Evolutionary conservation across 768 basidiomycete genomes (phyloP).

Genomic region (Mycena leptocephala): DNA sequence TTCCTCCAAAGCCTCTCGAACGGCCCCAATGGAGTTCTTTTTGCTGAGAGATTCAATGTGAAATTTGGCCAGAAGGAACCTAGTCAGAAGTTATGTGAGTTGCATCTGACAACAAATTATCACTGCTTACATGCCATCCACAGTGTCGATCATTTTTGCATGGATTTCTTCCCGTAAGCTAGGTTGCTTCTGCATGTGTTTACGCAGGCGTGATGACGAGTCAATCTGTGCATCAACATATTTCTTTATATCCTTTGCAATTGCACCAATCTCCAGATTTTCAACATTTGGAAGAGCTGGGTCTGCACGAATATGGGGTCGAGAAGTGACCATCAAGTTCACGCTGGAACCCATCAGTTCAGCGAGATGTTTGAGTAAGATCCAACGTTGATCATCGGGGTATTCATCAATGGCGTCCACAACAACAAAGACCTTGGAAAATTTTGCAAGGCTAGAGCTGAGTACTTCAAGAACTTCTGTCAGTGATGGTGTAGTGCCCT

Average conservation of each 20-base stretch:
- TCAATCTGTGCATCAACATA: not conserved
- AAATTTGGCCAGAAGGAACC: no score
- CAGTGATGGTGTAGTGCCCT: not conserved
- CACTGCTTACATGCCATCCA: conserved; percentile 3
- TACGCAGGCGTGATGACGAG: not conserved
- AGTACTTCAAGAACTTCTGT: no score
- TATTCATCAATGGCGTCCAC: conserved; percentile 16
- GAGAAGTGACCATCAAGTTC: not conserved
- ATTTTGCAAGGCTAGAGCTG: no score
- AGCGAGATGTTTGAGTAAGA: not conserved
- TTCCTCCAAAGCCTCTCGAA: not conserved
- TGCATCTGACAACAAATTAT: not conserved
- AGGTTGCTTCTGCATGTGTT: not conserved
- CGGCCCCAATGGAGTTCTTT: not conserved
- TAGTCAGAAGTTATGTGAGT: no score
- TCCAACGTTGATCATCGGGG: not conserved
- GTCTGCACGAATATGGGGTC: not conserved
- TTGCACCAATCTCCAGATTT: not conserved
- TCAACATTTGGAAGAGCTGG: not conserved
- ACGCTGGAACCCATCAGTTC: not conserved
- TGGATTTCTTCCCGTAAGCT: not conserved
- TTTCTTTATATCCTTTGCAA: not conserved
- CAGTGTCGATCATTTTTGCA: not conserved
- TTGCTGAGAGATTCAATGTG: no score
- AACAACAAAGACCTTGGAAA: no score